These are phyloP conservation scores for Juglanconis sp. DNA, from an alignment of 2,329 filamentous ascomycete species.

Conservation along the genomic window DNA sequence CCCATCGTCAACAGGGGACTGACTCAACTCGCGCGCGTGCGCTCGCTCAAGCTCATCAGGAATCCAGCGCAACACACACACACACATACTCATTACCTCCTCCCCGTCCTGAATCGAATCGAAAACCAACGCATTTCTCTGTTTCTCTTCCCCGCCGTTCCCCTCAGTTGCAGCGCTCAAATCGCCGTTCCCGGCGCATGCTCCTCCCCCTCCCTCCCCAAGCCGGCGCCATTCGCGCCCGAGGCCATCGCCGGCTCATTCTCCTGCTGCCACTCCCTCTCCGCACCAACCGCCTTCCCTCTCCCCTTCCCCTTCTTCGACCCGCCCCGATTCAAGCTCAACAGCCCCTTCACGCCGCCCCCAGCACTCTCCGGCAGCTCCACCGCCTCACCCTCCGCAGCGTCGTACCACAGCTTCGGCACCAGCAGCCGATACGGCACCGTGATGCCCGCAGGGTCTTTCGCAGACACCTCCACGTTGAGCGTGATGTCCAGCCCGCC, in stretches of 20 bases:
- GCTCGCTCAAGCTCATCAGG: not conserved
- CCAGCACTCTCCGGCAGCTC: slow-evolving; percentile 11
- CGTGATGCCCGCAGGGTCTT: slow-evolving; percentile 84
- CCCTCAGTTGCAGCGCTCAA: not conserved
- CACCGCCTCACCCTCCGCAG: slow-evolving; percentile 21
- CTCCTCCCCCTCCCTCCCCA: not conserved
- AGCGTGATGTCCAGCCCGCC: slow-evolving; percentile 82
- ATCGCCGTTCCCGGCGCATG: slow-evolving; percentile 16
- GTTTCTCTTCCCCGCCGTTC: not conserved
- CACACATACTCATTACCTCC: too few relatives aligned
- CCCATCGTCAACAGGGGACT: not conserved
- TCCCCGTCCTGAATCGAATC: not conserved
- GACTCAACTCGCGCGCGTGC: not conserved
- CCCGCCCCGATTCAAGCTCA: slow-evolving; percentile 14
- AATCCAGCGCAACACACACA: not conserved
- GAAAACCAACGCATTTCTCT: not conserved
- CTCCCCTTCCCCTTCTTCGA: slow-evolving; percentile 11
- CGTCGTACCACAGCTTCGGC: slow-evolving; percentile 68
- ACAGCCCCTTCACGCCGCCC: slow-evolving; percentile 13
- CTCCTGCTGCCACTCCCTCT: not conserved
- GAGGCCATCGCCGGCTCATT: not conserved
- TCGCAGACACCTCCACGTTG: slow-evolving; percentile 83
- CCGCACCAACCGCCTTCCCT: not conserved
- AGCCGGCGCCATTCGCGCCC: not conserved
- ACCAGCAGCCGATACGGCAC: slow-evolving; percentile 83